Conservation (phyloP, 257 asterid species). For the Capsicum baccatum region DNA sequence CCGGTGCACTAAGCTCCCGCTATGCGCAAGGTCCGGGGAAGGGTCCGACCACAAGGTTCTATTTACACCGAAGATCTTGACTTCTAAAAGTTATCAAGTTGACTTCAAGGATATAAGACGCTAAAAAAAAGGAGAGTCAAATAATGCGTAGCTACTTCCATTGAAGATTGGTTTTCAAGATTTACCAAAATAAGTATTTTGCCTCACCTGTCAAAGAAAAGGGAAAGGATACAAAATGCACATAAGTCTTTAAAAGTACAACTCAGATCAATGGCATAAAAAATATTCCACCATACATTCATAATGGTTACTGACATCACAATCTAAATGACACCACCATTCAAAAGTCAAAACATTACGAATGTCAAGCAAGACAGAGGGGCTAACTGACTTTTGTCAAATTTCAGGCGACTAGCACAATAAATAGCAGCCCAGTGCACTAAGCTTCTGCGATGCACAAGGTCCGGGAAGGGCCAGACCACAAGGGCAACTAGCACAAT, state of each 20-base stretch:
- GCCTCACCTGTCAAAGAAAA: conserved; percentile 4
- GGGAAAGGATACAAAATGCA: background rate
- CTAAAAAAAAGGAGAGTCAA: background rate
- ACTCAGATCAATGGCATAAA: background rate
- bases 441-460: no score
- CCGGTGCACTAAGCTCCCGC: no score
- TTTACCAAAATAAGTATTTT: background rate
- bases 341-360: background rate
- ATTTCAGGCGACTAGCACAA: background rate
- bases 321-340: background rate
- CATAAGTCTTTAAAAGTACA: background rate
- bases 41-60: no score
- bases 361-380: conserved; percentile 4
- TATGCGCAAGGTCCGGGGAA: no score
- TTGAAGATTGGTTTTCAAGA: conserved; percentile 9
- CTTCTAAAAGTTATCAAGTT: background rate
- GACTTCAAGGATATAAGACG: background rate
- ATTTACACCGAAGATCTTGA: background rate
- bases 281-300: conserved; percentile 1
- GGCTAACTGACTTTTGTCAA: conserved; percentile 1
- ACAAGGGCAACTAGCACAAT: background rate
- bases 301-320: background rate
- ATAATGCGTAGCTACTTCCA: background rate
- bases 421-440: no score
- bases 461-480: no score